Evolutionary conservation across 305 asterid genomes (phyloP), one percentile per base, ranked within the genome.

Genomic region (Petunia hybrid): DNA sequence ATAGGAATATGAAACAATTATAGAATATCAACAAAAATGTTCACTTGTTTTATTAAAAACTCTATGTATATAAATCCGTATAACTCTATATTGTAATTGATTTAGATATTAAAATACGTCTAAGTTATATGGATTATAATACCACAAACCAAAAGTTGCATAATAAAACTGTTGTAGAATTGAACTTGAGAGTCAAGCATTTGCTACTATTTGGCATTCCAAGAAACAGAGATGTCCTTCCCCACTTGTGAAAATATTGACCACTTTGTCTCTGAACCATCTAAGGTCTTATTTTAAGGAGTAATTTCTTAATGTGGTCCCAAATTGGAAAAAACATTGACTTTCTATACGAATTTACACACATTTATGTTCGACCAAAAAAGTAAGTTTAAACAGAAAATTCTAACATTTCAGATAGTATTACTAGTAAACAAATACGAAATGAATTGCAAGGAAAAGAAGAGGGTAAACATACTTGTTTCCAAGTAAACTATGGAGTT

Each of bases 401-500:
- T 16, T 53, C 57, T 53, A 10, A 10, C 12, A 9, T 2, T 0
- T 10, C 57, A 41, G 56, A 68, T 68, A 14, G 13, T 53, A 7
- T 53, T 53, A 46, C 45, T 74, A 16, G 1, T 4, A n/a, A 57
- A 39, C 5, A 61, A 66, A n/a, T 38, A 38, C 22, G 35, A 65
- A 43, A 39, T 3, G 9, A 43, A 10, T 38, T 2, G 39, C 57
- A 51, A 8, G 60, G 61, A 36, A 12, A 1, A 6, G 14, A 74
- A 2, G 53, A 55, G 2, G 43, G 42, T 4, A 42, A 13, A 45
- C 88, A 42, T 87, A 95, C 99, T 91, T 95, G 84, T 95, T 95
- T 71, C 99, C 99, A 62, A 95, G 97, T 16, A 95, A 85, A 62
- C 94, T 86, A 70, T 95, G 99, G 69, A 93, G 93, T 74, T 90